Base-by-base conservation (phyloP, 192 early-diverging fungal genomes). In the Rhizophlyctis rosea region DNA sequence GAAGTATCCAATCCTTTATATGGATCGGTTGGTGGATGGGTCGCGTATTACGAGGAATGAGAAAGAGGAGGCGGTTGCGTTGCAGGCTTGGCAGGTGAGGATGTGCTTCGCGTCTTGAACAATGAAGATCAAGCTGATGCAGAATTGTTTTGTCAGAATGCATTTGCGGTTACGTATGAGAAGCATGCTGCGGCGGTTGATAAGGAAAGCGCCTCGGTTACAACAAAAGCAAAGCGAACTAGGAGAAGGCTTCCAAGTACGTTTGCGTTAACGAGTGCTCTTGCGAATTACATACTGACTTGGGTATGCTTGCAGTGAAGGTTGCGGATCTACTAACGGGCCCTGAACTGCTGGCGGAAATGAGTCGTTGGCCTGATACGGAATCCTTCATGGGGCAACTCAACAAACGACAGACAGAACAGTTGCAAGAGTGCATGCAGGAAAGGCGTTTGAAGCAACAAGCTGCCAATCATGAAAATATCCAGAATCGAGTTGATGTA, bases 31-130 rank as follows among this genome's bases (percentile, higher is more conserved):
- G 18, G 56, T 61, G 1, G 60, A 72, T 35, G 79, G 78, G n/a
- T 36, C 28, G 0, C 75, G 59, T 35, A 33, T 85, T 9, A 70
- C 69, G 29, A 63, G 81, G 1, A 79, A 54, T 1, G 68, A 70
- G 25, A 67, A 64, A 18, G 88, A 88, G 51, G 87, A 89, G 54
- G 79, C 80, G 21, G 57, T 44, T 0, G 69, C 64, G 3, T 54
- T 35, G 1, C 54, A 34, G 47, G 66, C 62, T 13, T 70, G 73
- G 59, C 62, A 74, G 54, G 59, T 64, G 21, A 62, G 56, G 21
- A n/a, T n/a, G 53, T 31, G 4, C 2, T 11, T 3, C 53, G 53
- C 18, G 18, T 3, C 28, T 18, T 31, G 24, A 27, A 31, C 28
- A 31, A 54, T n/a, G 14, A 25, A 14, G 28, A 28, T 27, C 53